Percentiles rank a stretch among this genome's conserved stretches.
These are phyloP conservation scores for Cyanidioschyzon merolae DNA, from an alignment of 23 red algal species.

Conservation along the genomic window DNA sequence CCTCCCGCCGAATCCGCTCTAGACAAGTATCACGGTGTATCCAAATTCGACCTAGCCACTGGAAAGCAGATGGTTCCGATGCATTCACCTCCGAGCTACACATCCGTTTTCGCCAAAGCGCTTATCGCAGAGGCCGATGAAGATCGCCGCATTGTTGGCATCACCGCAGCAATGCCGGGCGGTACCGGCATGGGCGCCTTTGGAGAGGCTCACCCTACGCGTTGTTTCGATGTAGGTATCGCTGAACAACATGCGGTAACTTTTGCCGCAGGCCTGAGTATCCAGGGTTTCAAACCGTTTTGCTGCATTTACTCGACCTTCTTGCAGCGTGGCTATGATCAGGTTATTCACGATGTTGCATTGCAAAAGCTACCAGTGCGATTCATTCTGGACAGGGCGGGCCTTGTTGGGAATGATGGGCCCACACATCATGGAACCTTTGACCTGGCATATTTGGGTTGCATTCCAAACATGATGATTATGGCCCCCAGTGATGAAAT, in stretches of 20 bases:
- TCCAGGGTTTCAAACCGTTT: slow-evolving; percentile 89
- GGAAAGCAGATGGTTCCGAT: slow-evolving; percentile 59
- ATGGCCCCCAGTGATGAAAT: slow-evolving; percentile 89
- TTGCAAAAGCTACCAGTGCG: slow-evolving; percentile 79
- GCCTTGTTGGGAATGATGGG: slow-evolving; percentile 91
- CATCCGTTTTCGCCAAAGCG: slow-evolving; percentile 76
- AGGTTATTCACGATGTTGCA: slow-evolving; percentile 85
- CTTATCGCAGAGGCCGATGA: slow-evolving; percentile 70
- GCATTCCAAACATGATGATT: slow-evolving; percentile 91
- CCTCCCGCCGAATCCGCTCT: slow-evolving; percentile 81
- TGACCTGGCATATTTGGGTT: slow-evolving; percentile 90
- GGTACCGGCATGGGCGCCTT: slow-evolving; percentile 90
- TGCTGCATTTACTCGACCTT: slow-evolving; percentile 98
- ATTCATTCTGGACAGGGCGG: slow-evolving; percentile 92
- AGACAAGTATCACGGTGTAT: slow-evolving; percentile 96
- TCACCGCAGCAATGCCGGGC: slow-evolving; percentile 95
- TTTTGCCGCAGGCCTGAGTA: slow-evolving; percentile 78
- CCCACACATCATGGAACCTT: slow-evolving; percentile 85
- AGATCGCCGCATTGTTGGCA: slow-evolving; percentile 87
- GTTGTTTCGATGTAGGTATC: slow-evolving; percentile 95
- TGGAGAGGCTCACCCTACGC: slow-evolving; percentile 64
- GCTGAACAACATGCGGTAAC: slow-evolving; percentile 97
- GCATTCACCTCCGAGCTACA: slow-evolving; percentile 59
- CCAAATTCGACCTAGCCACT: slow-evolving; percentile 61
- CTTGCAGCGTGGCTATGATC: slow-evolving; percentile 89